Percentiles rank a stretch among this genome's conserved stretches.
These are phyloP conservation scores for Radiomyces spectabilis DNA, from an alignment of 192 early-diverging fungal species.

Conservation along the genomic window DNA sequence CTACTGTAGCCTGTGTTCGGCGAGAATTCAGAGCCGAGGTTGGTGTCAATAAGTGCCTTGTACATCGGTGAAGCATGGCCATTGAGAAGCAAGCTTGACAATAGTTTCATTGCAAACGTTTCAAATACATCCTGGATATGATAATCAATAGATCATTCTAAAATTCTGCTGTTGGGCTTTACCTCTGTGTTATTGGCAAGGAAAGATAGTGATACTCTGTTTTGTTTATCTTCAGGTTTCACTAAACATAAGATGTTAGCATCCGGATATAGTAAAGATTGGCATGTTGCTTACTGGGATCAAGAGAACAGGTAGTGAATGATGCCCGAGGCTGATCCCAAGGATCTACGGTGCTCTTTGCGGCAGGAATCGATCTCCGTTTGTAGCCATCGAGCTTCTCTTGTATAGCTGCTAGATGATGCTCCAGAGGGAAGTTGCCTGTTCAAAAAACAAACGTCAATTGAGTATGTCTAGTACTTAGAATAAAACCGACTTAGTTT, in stretches of 20 bases:
- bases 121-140: constrained; percentile 65
- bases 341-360: constrained; percentile 47
- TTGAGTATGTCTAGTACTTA: neutral
- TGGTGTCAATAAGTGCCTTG: constrained; percentile 84
- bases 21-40: constrained; percentile 85
- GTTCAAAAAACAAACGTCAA: neutral
- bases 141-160: too few relatives aligned
- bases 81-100: constrained; percentile 76
- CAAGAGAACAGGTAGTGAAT: constrained; percentile 49
- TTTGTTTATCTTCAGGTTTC: constrained; percentile 67
- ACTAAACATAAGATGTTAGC: constrained; percentile 45
- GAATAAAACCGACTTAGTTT: neutral
- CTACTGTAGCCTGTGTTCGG: constrained; percentile 87
- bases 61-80: constrained; percentile 92
- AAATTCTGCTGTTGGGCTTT: neutral
- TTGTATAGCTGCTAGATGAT: constrained; percentile 67
- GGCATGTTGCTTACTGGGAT: constrained; percentile 48
- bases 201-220: constrained; percentile 67
- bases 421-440: constrained; percentile 65
- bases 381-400: constrained; percentile 49
- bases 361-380: constrained; percentile 33
- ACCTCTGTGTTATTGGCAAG: constrained; percentile 65
- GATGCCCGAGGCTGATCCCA: constrained; percentile 41
- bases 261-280: too few relatives aligned
- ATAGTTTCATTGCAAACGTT: constrained; percentile 73